Base-by-base conservation (phyloP, 805 yeast genomes). In the Candida gorgasii region DNA sequence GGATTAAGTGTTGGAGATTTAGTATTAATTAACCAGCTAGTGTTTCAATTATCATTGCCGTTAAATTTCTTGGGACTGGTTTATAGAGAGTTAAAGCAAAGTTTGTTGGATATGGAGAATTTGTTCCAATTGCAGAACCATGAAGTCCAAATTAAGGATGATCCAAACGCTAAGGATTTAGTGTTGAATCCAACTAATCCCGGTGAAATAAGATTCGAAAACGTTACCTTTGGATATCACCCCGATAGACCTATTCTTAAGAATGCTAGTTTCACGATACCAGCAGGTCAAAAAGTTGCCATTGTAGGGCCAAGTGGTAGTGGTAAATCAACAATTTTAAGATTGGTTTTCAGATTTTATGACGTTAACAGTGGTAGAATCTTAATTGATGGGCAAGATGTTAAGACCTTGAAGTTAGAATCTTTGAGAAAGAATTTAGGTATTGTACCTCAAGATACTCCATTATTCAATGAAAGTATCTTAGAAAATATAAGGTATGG, bases 361-460 rank as follows among this genome's bases (percentile, higher is more conserved):
- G 99, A 92, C 58, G 86, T 88, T 2, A 71, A 72, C 29, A 66
- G 73, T 11, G 98, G 98, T 9, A 69, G 88, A 37, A 86, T 92
- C 42, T 61, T 83, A 20, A 79, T 92, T 38, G 97, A 92, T 63
- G 97, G 95, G 2, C 93, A 87, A 54, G 96, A 93, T 61, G 81
- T 93, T 38, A 69, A 81, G 34, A 77, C 80, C 38, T 82, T 89
- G 32, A 84, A 84, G 32, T 57, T 92, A 32, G 92, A 87, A 40
- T 79, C 90, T 9, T 67, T 93, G 39, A 73, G 99, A 50, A 67
- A 62, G 41, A 70, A 79, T 8, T 77, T 92, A 46, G 98, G 97
- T 32, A 95, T 92, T 16, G 99, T 92, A 2, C 99, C 99, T 1
- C 99, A 92, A 62, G 99, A 92, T 50, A 92, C 98, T 1, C 99